Base-by-base conservation (phyloP, 192 early-diverging fungal genomes). In the Endogone sp. region DNA sequence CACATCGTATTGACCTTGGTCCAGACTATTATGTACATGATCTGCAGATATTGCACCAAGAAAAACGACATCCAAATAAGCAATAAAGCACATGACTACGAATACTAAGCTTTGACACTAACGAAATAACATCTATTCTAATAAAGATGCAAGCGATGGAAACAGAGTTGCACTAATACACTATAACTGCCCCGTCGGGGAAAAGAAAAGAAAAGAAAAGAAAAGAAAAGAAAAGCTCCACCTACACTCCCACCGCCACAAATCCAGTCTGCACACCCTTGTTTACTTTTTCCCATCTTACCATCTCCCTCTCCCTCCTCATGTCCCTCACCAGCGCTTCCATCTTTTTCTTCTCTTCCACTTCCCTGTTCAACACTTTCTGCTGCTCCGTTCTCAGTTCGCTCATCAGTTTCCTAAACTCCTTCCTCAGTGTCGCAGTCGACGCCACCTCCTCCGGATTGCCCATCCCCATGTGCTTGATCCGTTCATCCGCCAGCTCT, bases 341-440 rank as follows among this genome's bases (percentile, higher is more conserved):
- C 3, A 85, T 57, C 2, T 74, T 71, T 29, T 79, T 69, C 29
- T 78, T 75, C 71, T 87, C 86, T 22, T 80, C 75, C 0, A 69
- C 72, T 60, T 84, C 86, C 28, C 77, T 72, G 3, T 79, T 74
- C 23, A 87, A 63, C 0, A 70, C 59, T 62, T 80, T 82, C 32
- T 82, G 76, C 26, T 87, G 84, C 27, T 87, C 86, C 10, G 66
- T 60, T 63, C 77, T 78, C 29, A 82, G 57, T 26, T 85, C 82
- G 21, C 64, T 69, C 68, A 85, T 81, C 63, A 85, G 78, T 20
- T 76, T 74, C 55, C 86, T 65, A 56, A 87, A 87, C 56, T 87
- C 86, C 64, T 80, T 83, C 26, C 86, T 67, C 25, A 87, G 64
- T 0, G 82, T 75, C 9, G 82, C 72, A 0, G 86, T 87, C 0